These are phyloP conservation scores for Oryza coarctata DNA, from an alignment of 176 grass and related monocot species.

Conservation along the genomic window DNA sequence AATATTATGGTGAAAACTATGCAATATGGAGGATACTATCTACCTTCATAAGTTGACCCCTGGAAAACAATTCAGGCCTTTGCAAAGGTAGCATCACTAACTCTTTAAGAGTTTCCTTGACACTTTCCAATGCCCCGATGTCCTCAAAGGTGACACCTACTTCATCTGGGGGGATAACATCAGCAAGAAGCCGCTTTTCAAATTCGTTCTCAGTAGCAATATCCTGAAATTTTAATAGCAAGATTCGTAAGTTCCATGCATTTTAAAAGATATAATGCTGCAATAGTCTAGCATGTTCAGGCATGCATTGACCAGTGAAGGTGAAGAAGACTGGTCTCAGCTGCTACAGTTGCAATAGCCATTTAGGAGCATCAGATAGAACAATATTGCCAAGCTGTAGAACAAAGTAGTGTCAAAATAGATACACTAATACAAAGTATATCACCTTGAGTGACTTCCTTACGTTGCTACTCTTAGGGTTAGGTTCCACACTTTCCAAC, in stretches of 20 bases:
- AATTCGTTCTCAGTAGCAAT: slow-evolving; percentile 90
- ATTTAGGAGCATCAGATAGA: neutral
- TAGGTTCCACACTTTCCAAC: slow-evolving; percentile 71
- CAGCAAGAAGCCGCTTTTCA: slow-evolving; percentile 90
- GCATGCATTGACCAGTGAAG: neutral
- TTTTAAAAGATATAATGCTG: slow-evolving; percentile 1
- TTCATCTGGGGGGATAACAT: slow-evolving; percentile 94
- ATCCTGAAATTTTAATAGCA: slow-evolving; percentile 60
- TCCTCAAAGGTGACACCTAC: slow-evolving; percentile 90
- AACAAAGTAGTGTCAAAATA: neutral
- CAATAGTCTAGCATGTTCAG: slow-evolving; percentile 2
- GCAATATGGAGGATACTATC: neutral
- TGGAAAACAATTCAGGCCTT: slow-evolving; percentile 94
- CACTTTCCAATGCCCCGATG: slow-evolving; percentile 86
- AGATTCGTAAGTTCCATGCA: slow-evolving; percentile 33
- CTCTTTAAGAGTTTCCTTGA: slow-evolving; percentile 97
- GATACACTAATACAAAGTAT: slow-evolving; percentile 16
- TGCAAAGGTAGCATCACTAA: slow-evolving; percentile 98
- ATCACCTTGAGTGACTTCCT: slow-evolving; percentile 91
- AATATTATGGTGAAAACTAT: neutral
- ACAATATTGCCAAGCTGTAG: neutral
- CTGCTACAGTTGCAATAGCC: neutral
- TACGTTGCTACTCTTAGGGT: slow-evolving; percentile 60
- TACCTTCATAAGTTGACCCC: slow-evolving; percentile 97
- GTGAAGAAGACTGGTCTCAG: neutral